These are phyloP conservation scores for Strobilomyces confusus DNA, from an alignment of 768 basidiomycete species.

Conservation along the genomic window DNA sequence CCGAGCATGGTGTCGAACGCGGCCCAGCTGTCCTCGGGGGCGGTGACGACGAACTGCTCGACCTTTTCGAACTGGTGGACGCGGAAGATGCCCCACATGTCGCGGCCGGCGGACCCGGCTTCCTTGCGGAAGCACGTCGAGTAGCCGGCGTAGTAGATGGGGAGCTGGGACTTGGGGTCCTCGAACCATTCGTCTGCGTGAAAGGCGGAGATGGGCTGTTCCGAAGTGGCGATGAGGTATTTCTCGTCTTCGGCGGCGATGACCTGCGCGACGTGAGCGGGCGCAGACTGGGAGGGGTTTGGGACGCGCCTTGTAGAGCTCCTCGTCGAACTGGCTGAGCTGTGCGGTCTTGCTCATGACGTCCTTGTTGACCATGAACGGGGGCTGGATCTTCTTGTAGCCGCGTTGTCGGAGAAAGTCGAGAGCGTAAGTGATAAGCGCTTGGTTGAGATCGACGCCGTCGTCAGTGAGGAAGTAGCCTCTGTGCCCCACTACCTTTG, in stretches of 20 bases:
- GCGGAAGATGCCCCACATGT: slow-evolving; percentile 99
- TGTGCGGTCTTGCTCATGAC: slow-evolving; percentile 98
- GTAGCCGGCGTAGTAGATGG: slow-evolving; percentile 82
- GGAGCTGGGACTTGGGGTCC: slow-evolving; percentile 86
- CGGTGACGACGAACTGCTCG: slow-evolving; percentile 94
- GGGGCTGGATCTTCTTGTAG: slow-evolving; percentile 94
- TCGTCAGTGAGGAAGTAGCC: slow-evolving; percentile 96
- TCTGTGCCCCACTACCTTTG: slow-evolving; percentile 92
- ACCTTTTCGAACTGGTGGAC: slow-evolving; percentile 99
- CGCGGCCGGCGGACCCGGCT: slow-evolving; percentile 93
- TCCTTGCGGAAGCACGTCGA: slow-evolving; percentile 99
- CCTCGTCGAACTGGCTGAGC: slow-evolving; percentile 97
- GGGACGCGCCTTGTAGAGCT: slow-evolving; percentile 80
- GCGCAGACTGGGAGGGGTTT: neutral
- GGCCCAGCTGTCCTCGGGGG: slow-evolving; percentile 91
- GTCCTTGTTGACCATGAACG: slow-evolving; percentile 98
- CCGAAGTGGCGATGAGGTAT: slow-evolving; percentile 97
- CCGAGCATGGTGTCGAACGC: slow-evolving; percentile 90
- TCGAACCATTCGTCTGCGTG: slow-evolving; percentile 99
- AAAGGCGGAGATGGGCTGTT: slow-evolving; percentile 96
- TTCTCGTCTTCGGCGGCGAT: slow-evolving; percentile 92
- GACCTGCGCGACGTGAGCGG: slow-evolving; percentile 43
- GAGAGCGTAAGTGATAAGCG: slow-evolving; percentile 89
- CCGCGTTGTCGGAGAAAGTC: slow-evolving; percentile 80
- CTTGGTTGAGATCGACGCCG: slow-evolving; percentile 96